Base-by-base conservation (phyloP, 208 protist genomes). In the Acanthamoeba castellanii region DNA sequence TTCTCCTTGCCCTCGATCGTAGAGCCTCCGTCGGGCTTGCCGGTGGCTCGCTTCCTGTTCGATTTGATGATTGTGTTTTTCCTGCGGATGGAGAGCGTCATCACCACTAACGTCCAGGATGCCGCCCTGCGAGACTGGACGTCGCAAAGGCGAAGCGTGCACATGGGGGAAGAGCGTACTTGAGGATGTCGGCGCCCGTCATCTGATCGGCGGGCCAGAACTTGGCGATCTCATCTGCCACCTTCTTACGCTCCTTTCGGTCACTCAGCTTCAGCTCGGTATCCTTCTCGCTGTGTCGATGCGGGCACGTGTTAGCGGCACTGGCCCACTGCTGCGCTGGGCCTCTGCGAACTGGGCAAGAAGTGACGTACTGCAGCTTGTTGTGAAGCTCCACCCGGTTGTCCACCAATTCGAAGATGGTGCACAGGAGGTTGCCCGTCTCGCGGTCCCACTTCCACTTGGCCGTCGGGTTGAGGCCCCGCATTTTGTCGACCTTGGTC, bases 371-470 rank as follows among this genome's bases (percentile, higher is more conserved):
- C 78, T 87, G 78, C 4, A 87, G 18, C 78, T 87, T 87, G 78
- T 87, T 87, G 32, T 87, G 78, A 5, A 61, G 16, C 25, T 87
- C 78, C 9, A 87, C 78, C 50, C 22, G 0, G 7, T 5, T 22
- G 9, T 87, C 78, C 50, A 87, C 78, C 20, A 61, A n/a, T 47
- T 87, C 78, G 50, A 87, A 47, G 42, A 87, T 87, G n/a, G 42
- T 42, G 30, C 18, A 25, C 78, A 87, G 22, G 78, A 87, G 78
- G 14, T 42, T 55, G 42, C 50, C 78, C n/a, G 78, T 6, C 5
- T 61, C 50, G 25, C 78, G 42, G 20, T 61, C 47, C 78, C 78
- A 87, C 47, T 87, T 87, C 78, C 78, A 87, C 78, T 87, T 87
- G 78, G 27, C n/a, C 42, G 78, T 37, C 9, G 78, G 47, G 25